phyloP scores from a whole-genome alignment of 202 grass and related monocot species.

The Cymbopogon flexuosus region DNA sequence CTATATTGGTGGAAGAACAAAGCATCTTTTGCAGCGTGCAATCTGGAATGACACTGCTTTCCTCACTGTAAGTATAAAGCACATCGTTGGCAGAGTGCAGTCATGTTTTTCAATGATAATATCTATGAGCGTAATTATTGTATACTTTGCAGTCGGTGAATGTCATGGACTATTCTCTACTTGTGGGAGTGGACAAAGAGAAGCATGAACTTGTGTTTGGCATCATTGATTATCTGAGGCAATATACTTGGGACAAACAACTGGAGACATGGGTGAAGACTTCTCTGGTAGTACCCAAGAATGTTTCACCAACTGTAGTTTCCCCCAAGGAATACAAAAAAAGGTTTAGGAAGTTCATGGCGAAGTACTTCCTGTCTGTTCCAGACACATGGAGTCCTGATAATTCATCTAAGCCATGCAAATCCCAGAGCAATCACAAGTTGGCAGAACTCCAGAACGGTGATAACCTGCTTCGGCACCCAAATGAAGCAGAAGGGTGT shows the following conservation, averaged over 20 bases:
- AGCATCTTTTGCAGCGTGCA: constrained; percentile 88
- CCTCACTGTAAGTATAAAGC: constrained; percentile 73
- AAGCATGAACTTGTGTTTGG: constrained; percentile 84
- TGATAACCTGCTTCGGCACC: constrained; percentile 33
- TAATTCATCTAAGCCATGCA: constrained; percentile 40
- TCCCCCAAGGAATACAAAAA: constrained; percentile 91
- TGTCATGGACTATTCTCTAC: constrained; percentile 92
- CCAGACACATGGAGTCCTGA: constrained; percentile 73
- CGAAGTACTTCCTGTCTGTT: constrained; percentile 73
- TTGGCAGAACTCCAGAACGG: constrained; percentile 34
- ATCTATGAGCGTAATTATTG: constrained; percentile 29
- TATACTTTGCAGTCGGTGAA: constrained; percentile 63
- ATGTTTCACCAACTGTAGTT: constrained; percentile 71
- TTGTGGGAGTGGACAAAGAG: constrained; percentile 83
- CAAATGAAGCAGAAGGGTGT: constrained; percentile 33
- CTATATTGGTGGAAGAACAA: constrained; percentile 90
- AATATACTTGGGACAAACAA: constrained; percentile 96
- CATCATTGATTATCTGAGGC: constrained; percentile 92
- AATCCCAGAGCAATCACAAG: constrained; percentile 50
- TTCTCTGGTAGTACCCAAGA: constrained; percentile 78
- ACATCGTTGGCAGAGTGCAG: constrained; percentile 13
- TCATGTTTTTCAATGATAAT: constrained; percentile 20
- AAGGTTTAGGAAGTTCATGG: constrained; percentile 92
- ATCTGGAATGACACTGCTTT: constrained; percentile 98
- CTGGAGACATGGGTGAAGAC: constrained; percentile 89